These are phyloP conservation scores for Metarhizium album DNA, from an alignment of 2,329 filamentous ascomycete species.

Conservation along the genomic window DNA sequence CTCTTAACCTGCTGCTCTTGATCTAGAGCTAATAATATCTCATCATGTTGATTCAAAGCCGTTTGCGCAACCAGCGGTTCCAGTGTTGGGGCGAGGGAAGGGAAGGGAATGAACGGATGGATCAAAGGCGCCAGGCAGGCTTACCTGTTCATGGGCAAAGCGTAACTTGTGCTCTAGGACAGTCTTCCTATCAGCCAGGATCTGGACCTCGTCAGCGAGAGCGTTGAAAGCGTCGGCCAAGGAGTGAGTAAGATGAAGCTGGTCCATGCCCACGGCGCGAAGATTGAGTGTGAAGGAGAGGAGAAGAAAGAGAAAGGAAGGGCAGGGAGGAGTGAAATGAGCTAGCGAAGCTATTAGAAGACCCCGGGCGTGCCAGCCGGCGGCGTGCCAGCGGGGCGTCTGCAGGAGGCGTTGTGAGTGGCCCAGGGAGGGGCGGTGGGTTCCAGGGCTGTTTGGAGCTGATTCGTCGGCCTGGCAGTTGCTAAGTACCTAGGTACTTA, in stretches of 20 bases:
- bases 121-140: conserved; percentile 12
- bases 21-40: conserved; percentile 69
- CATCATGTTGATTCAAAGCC: conserved; percentile 23
- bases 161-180: conserved; percentile 56
- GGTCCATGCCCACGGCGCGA: conserved; percentile 22
- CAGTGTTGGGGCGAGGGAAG: conserved; percentile 5
- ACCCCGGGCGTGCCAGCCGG: neutral
- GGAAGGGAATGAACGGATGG: neutral
- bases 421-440: neutral
- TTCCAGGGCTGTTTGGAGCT: neutral
- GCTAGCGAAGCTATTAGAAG: conserved; percentile 5
- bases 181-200: conserved; percentile 51
- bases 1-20: conserved; percentile 51
- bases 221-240: conserved; percentile 54
- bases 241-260: conserved; percentile 37
- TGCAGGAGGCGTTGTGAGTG: too few species aligned
- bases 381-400: too few species aligned
- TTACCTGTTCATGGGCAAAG: conserved; percentile 57
- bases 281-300: conserved; percentile 3
- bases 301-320: conserved; percentile 3
- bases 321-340: conserved; percentile 6
- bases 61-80: conserved; percentile 6
- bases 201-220: conserved; percentile 54
- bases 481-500: too few species aligned
- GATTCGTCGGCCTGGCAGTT: conserved; percentile 3